A percentile compares a stretch with the other conserved stretches of the same genome.
phyloP scores from a whole-genome alignment of 2,329 filamentous ascomycete genomes.

The Pseudogymnoascus sp. region DNA sequence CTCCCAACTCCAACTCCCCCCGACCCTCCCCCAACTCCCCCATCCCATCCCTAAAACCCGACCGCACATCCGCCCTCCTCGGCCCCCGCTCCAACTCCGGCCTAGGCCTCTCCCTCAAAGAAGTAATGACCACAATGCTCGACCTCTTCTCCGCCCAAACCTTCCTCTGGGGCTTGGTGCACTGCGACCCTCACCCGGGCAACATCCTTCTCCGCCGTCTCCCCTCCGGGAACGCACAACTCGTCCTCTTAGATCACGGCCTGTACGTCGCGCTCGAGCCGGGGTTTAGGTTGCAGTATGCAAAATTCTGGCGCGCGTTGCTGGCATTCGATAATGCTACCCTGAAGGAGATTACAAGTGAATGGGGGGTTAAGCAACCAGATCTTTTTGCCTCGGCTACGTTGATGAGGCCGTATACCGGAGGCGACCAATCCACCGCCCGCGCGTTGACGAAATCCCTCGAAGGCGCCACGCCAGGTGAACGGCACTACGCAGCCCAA shows the following conservation, averaged over 20 bases:
- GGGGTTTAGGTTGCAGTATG: slow-evolving; percentile 77
- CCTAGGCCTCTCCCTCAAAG: slow-evolving; percentile 69
- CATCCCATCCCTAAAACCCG: slow-evolving; percentile 63
- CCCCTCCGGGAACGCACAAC: slow-evolving; percentile 71
- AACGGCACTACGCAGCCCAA: slow-evolving; percentile 68
- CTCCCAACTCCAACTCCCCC: slow-evolving; percentile 25
- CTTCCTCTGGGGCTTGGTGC: slow-evolving; percentile 91
- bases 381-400: slow-evolving; percentile 91
- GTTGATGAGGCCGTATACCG: slow-evolving; percentile 81
- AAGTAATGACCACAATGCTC: slow-evolving; percentile 94
- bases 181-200: slow-evolving; percentile 94
- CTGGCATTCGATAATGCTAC: slow-evolving; percentile 88
- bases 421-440: slow-evolving; percentile 64
- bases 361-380: slow-evolving; percentile 82
- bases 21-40: slow-evolving; percentile 38
- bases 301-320: slow-evolving; percentile 84
- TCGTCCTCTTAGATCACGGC: slow-evolving; percentile 95
- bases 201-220: slow-evolving; percentile 92
- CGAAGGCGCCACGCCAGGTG: slow-evolving; percentile 44
- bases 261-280: slow-evolving; percentile 88
- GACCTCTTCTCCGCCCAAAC: slow-evolving; percentile 97
- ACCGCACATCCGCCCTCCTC: slow-evolving; percentile 63
- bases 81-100: slow-evolving; percentile 66
- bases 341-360: slow-evolving; percentile 59
- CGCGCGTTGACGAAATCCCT: slow-evolving; percentile 46